Conservation (phyloP, 2,329 filamentous ascomycete genomes). For the Claviceps sp. region DNA sequence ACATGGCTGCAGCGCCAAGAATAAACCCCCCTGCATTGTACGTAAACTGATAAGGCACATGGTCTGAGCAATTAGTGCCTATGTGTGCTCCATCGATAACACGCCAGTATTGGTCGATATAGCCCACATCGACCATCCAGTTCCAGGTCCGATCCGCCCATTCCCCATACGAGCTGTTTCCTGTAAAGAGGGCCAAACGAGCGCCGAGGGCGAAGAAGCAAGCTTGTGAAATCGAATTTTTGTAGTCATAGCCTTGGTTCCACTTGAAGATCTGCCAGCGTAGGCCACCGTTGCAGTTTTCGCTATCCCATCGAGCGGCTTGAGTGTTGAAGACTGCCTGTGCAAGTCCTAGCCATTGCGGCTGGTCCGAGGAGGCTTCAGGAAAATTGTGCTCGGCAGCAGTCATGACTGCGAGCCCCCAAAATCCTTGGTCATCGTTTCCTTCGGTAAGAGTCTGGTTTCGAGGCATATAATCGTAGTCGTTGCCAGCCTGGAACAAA, state of each 20-base stretch:
- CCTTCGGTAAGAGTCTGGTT: slow-evolving; percentile 57
- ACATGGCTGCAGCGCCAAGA: slow-evolving; percentile 54
- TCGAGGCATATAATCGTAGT: slow-evolving; percentile 64
- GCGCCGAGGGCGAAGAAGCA: slow-evolving; percentile 51
- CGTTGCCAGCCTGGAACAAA: slow-evolving; percentile 58
- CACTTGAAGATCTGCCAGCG: slow-evolving; percentile 78
- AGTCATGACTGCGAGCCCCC: slow-evolving; percentile 56
- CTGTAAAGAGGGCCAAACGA: slow-evolving; percentile 62
- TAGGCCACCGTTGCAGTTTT: slow-evolving; percentile 59
- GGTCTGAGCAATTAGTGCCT: slow-evolving; percentile 39
- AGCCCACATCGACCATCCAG: slow-evolving; percentile 45
- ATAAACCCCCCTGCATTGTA: slow-evolving; percentile 58
- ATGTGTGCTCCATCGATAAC: slow-evolving; percentile 51
- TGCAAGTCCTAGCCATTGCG: slow-evolving; percentile 58
- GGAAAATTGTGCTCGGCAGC: slow-evolving; percentile 58
- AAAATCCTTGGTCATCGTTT: slow-evolving; percentile 66
- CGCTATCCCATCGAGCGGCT: slow-evolving; percentile 55
- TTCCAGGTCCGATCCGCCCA: slow-evolving; percentile 66
- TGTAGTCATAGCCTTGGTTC: slow-evolving; percentile 74
- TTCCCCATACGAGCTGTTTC: slow-evolving; percentile 60
- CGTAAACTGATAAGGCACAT: slow-evolving; percentile 51
- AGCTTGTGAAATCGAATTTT: slow-evolving; percentile 50
- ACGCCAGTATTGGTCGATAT: slow-evolving; percentile 45
- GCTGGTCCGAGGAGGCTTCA: slow-evolving; percentile 39
- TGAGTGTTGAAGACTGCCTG: slow-evolving; percentile 76